Evolutionary conservation across 2,329 filamentous ascomycete genomes (phyloP), one percentile per base, ranked within the genome.

Genomic region (Atkinsonella texensis): DNA sequence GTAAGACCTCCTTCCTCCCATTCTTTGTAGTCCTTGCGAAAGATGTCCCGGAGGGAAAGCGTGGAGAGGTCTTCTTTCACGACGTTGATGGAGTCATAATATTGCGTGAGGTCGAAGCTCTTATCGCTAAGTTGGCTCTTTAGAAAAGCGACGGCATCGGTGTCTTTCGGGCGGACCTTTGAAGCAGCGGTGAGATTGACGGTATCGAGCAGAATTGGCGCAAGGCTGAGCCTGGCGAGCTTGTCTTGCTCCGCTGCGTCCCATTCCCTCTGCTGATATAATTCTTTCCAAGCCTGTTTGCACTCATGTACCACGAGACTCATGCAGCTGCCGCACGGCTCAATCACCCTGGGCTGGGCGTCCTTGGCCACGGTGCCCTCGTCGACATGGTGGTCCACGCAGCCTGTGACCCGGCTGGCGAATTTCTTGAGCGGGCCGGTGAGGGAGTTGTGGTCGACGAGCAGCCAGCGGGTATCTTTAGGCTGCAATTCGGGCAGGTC

Each of bases 1-100:
- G 68, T 72, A 39, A 80, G 62, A 0, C 66, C 69, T 11, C 70
- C 69, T 51, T 81, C 79, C 11, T 68, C 69, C 87, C 87, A 93
- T 62, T 86, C 76, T 69, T 94, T 94, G 68, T 90, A 94, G 68
- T 94, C 87, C 65, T 91, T 91, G 56, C 85, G 75, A 49, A 91
- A 67, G 40, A 90, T 76, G 58, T 90, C 87, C 20, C 75, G 69
- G 57, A 89, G 66, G 39, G 68, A 70, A 45, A 93, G 68, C 0
- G 62, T 58, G 2, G 75, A 77, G 49, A 93, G 74, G 57, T 89
- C 78, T 55, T 80, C 76, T 65, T 90, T 90, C 5, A 86, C 82
- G 5, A 66, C 66, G 1, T 74, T 71, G 28, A 90, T 74, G 51
- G 79, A 69, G 4, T 74, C 63, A 62, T 79, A 87, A 64, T 83